These are phyloP conservation scores for Nyctanthes arbortristis DNA, from an alignment of 257 asterid genomes.

Conservation along the genomic window DNA sequence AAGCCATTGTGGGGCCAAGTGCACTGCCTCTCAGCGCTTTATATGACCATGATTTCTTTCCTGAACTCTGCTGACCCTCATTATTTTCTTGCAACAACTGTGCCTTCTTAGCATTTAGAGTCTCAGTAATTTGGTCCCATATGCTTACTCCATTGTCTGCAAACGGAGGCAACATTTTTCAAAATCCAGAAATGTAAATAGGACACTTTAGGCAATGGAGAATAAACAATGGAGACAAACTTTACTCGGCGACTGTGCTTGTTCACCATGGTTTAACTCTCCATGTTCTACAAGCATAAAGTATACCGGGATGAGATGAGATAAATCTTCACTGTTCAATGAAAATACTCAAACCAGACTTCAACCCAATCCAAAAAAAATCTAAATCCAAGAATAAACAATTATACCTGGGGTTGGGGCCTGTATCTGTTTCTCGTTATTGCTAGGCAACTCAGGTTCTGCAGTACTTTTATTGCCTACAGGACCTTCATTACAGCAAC, in stretches of 20 bases:
- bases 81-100: slow-evolving; percentile 36
- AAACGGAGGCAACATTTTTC: background rate
- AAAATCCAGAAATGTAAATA: slow-evolving; percentile 1
- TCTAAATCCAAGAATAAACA: background rate
- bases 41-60: slow-evolving; percentile 55
- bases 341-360: background rate
- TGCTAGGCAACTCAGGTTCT: slow-evolving; percentile 29
- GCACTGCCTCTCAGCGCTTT: slow-evolving; percentile 69
- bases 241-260: slow-evolving; percentile 25
- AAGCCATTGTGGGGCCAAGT: slow-evolving; percentile 75
- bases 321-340: background rate
- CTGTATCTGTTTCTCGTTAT: slow-evolving; percentile 32
- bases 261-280: slow-evolving; percentile 28
- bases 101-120: slow-evolving; percentile 56
- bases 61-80: slow-evolving; percentile 41
- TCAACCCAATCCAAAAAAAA: background rate
- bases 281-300: slow-evolving; percentile 24
- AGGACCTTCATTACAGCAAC: slow-evolving; percentile 37
- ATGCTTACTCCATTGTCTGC: slow-evolving; percentile 43
- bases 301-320: background rate
- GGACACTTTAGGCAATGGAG: background rate
- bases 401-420: slow-evolving; percentile 47
- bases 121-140: slow-evolving; percentile 77
- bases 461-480: slow-evolving; percentile 31
- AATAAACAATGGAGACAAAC: slow-evolving; percentile 24